Evolutionary conservation across 352 stramenopile species (phyloP).

Genomic region (Plasmopara halstedii): DNA sequence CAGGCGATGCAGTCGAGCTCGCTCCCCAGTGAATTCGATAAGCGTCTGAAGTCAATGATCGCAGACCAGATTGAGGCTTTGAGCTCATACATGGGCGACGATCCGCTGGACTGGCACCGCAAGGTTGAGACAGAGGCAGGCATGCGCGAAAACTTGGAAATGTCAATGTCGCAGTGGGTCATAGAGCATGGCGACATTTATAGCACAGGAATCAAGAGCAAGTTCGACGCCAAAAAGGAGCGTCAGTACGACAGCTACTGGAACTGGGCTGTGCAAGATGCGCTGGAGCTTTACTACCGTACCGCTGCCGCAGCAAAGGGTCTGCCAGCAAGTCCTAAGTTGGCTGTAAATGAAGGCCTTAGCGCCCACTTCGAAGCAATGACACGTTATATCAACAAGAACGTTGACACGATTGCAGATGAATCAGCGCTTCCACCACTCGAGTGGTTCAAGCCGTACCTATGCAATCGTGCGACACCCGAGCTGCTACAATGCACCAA

Average conservation of each 20-base stretch:
- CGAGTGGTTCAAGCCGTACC: slow-evolving; percentile 50
- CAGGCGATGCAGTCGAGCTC: slow-evolving; percentile 23
- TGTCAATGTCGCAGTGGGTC: slow-evolving; percentile 37
- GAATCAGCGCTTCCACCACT: slow-evolving; percentile 30
- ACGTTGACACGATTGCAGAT: slow-evolving; percentile 30
- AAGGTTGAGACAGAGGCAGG: slow-evolving; percentile 44
- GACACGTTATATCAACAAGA: slow-evolving; percentile 48
- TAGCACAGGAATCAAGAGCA: slow-evolving; percentile 35
- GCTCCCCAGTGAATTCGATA: slow-evolving; percentile 41
- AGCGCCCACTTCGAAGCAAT: slow-evolving; percentile 45
- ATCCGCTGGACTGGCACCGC: slow-evolving; percentile 41
- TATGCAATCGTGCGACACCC: slow-evolving; percentile 66
- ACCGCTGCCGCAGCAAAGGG: slow-evolving; percentile 24
- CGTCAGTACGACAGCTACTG: slow-evolving; percentile 74
- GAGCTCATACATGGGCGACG: slow-evolving; percentile 41
- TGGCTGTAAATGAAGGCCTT: slow-evolving; percentile 21
- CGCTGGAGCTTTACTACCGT: slow-evolving; percentile 54
- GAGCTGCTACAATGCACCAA: slow-evolving; percentile 49
- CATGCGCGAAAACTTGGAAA: slow-evolving; percentile 50
- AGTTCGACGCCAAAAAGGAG: slow-evolving; percentile 70
- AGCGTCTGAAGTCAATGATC: slow-evolving; percentile 50
- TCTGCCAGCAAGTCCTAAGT: slow-evolving; percentile 8
- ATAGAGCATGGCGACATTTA: slow-evolving; percentile 57
- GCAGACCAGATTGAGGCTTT: slow-evolving; percentile 42
- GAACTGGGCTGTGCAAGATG: slow-evolving; percentile 75